Evolutionary conservation across 495 filamentous ascomycete genomes (phyloP), one percentile per base, ranked within the genome.

Genomic region (Apiosordaria backusii): DNA sequence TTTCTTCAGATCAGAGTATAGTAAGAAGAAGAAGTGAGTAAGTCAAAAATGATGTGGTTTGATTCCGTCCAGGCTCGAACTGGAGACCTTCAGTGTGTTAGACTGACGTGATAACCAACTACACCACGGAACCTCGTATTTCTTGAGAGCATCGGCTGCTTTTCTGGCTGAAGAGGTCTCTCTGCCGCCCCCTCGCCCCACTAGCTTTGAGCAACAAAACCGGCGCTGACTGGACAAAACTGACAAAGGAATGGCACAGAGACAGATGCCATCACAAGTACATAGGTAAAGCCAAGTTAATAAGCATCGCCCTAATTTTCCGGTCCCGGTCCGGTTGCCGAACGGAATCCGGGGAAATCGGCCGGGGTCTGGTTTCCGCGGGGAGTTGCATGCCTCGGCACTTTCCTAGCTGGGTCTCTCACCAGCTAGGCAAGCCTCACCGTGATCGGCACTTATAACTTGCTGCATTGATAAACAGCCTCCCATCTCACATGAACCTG

Each of bases 81-180:
- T 64, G 65, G 58, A 61, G 65, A 67, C 65, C 65, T 67, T 67
- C 64, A 67, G 65, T 70, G 68, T 67, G 65, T 67, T 64, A 70
- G 68, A 70, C 68, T 67, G 68, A 70, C 68, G 68, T 70, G 68
- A 70, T 70, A 65, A 70, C 65, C 68, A 70, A 70, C 68, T 71
- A 71, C 69, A 68, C 69, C 66, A 71, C 68, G 40, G 63, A 64
- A 71, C 66, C 69, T 57, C 26, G 63, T 15, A 61, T 9, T 18
- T 45, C 0, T 45, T 7, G 40, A 29, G 2, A 24, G 7, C 6
- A 23, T 0, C 0, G 53, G 4, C 53, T 15, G 54, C 0, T 52
- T 21, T 50, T n/a, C n/a, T 62, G 15, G 15, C 4, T 4, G 4
- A 53, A 53, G 50, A 53, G n/a, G n/a, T 21, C 19, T 3, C 15